Conservation (phyloP, 108 stramenopile species). For the Cyclotella choctawhatcheeana region DNA sequence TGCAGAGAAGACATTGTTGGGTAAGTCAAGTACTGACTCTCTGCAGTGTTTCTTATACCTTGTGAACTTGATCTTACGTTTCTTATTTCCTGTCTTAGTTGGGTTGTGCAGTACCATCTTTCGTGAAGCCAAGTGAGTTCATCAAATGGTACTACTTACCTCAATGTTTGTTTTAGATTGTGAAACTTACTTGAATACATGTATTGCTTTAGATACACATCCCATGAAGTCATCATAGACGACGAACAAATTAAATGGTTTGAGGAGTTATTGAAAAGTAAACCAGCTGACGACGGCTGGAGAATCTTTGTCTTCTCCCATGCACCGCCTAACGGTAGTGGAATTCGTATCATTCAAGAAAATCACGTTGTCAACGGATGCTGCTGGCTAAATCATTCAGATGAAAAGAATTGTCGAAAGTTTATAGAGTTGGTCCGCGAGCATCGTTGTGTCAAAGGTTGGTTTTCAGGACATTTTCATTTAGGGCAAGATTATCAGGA, state of each 20-base stretch:
- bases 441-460: conserved; percentile 86
- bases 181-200: too few species aligned
- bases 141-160: too few species aligned
- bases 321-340: conserved; percentile 92
- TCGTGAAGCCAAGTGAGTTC: conserved; percentile 84
- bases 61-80: too few species aligned
- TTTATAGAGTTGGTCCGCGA: conserved; percentile 86
- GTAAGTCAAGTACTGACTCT: too few species aligned
- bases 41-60: too few species aligned
- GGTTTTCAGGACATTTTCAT: conserved; percentile 97
- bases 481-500: conserved; percentile 78
- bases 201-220: too few species aligned
- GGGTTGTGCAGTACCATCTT: conserved; percentile 85
- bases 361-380: conserved; percentile 90
- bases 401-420: conserved; percentile 54
- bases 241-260: conserved; percentile 92
- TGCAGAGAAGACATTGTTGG: conserved; percentile 90
- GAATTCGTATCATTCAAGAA: conserved; percentile 89
- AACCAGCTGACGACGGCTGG: conserved; percentile 91
- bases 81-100: too few species aligned
- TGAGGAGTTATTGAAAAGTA: conserved; percentile 61
- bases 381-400: conserved; percentile 83
- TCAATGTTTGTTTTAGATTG: too few species aligned
- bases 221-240: conserved; percentile 93
- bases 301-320: conserved; percentile 94